Evolutionary conservation across 1,284 basidiomycete species (phyloP), one percentile per base, ranked within the genome.

Genomic region (Moesziomyces antarcticus): DNA sequence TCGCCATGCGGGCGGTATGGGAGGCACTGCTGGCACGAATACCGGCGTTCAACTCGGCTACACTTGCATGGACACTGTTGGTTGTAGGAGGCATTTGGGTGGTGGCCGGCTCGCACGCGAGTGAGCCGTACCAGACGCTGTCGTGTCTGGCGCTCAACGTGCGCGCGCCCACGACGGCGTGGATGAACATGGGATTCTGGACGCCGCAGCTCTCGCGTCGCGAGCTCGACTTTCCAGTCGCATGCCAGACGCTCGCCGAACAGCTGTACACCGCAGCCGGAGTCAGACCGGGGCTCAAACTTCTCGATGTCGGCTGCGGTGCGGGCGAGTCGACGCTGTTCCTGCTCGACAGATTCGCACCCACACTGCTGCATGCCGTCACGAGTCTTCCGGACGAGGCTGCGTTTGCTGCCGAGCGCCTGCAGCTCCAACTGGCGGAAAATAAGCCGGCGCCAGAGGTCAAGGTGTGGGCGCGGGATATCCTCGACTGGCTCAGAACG

Each of bases 221-320:
- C 20, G 65, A 63, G 35, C 49, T 56, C 20, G 70, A 67, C 40
- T 71, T 77, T 13, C 61, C 69, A 13, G 58, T 62, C 30, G 72
- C 78, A 11, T 66, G 75, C 44, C 48, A 68, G 58, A 72, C 68
- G 16, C 74, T 82, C 13, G 78, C 80, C 0, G 42, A 63, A 27
- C 43, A 52, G 56, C 55, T 82, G 33, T 75, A 79, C 43, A 37
- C 55, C 1, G 74, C 73, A 9, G 72, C 73, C 1, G 56, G 50
- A 1, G 42, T 81, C 13, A 53, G 55, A n/a, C 33, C 25, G 8
- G 62, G 58, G 3, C 56, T 65, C 27, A 68, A 56, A 1, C 58
- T 84, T 22, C 56, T 82, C 40, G 82, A 84, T 50, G 78, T 84
- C 3, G 82, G 82, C 14, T 77, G 78, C 48, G 82, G 81, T 1